phyloP scores from a whole-genome alignment of 331 rosid genomes.

The Pyracantha coccinea region DNA sequence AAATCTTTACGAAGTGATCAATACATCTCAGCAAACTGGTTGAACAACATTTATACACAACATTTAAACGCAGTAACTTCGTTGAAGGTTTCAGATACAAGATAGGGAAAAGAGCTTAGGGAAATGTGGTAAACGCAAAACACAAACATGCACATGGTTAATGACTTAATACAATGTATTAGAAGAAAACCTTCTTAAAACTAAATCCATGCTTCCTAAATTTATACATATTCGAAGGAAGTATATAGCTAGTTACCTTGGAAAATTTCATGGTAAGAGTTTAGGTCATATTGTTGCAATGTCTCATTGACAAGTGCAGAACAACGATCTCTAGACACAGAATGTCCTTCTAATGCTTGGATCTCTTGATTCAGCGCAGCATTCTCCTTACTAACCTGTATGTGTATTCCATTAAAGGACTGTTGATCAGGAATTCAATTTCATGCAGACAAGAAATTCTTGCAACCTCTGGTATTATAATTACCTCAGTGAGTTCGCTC shows the following conservation, averaged over 20 bases:
- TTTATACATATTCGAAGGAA: background rate
- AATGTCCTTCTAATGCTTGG: slow-evolving; percentile 46
- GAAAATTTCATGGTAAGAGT: slow-evolving; percentile 43
- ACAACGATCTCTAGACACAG: slow-evolving; percentile 21
- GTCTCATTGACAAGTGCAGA: slow-evolving; percentile 45
- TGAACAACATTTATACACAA: too few species aligned
- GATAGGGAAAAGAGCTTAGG: too few species aligned
- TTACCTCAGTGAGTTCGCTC: slow-evolving; percentile 49
- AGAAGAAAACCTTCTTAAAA: background rate
- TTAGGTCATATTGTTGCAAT: slow-evolving; percentile 36
- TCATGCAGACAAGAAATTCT: background rate
- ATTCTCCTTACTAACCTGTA: slow-evolving; percentile 66
- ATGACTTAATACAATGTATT: background rate
- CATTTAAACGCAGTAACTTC: too few species aligned
- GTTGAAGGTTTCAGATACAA: too few species aligned
- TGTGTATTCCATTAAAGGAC: background rate
- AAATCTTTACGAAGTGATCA: too few species aligned
- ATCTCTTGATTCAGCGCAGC: slow-evolving; percentile 53
- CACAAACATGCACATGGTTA: too few species aligned
- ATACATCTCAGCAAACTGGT: too few species aligned
- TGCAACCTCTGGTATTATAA: background rate
- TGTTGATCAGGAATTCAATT: background rate
- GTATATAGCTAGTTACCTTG: slow-evolving; percentile 43
- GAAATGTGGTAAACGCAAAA: too few species aligned
- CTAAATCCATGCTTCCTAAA: background rate